phyloP scores from a whole-genome alignment of 139 green algal species.

The Chlamydomonas sphaeroides region DNA sequence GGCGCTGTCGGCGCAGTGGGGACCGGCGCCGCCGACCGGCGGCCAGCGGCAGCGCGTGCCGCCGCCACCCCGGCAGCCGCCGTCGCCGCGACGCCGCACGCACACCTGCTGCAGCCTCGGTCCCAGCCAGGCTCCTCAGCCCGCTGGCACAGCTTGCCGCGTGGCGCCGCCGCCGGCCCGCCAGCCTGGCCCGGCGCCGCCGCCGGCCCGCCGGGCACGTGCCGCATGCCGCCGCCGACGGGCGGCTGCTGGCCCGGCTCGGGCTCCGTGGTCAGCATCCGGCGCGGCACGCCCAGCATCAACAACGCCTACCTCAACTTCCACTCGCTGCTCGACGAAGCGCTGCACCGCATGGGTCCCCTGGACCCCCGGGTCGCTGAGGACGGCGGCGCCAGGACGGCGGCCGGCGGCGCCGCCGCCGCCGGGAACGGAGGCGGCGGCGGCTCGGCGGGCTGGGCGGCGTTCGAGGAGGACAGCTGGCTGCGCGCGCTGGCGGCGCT shows the following conservation, averaged over 20 bases:
- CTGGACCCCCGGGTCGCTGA: too few relatives aligned
- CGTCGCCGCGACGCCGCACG: neutral
- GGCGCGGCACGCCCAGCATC: conserved; percentile 17
- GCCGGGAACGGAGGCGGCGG: neutral
- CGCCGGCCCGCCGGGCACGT: too few relatives aligned
- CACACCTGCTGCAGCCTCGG: neutral
- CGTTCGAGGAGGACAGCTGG: neutral
- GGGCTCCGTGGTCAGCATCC: conserved; percentile 29
- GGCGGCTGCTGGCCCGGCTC: neutral
- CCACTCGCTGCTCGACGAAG: conserved; percentile 13
- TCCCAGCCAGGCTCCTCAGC: neutral
- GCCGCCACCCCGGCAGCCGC: too few relatives aligned
- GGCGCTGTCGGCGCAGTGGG: too few relatives aligned
- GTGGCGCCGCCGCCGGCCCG: too few relatives aligned
- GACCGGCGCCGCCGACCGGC: too few relatives aligned
- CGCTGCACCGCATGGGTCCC: neutral
- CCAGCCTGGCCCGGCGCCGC: too few relatives aligned
- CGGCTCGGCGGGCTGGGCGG: neutral
- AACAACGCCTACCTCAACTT: conserved; percentile 36
- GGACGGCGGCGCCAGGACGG: neutral
- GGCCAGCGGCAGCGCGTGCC: too few relatives aligned
- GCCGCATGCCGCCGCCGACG: neutral
- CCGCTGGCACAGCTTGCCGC: neutral
- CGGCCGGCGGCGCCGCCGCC: neutral
- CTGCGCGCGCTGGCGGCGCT: neutral